Base-by-base conservation (phyloP, 768 basidiomycete genomes). In the Agaricus sinodeliciosus region DNA sequence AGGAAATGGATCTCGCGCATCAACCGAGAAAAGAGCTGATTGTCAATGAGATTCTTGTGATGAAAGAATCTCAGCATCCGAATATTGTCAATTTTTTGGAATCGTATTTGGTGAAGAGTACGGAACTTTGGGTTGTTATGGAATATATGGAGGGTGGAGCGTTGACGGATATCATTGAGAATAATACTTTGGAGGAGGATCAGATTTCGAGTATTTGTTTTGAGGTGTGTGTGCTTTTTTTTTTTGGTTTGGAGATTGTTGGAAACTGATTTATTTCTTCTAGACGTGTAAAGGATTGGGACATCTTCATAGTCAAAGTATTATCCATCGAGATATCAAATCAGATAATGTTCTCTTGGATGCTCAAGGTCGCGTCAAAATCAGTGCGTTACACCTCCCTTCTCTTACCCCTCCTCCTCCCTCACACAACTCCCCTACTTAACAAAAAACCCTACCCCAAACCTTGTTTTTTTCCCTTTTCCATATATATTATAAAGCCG, bases 101-200 rank as follows among this genome's bases (percentile, higher is more conserved):
- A 5, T 82, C 90, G 19, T 96, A 94, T 68, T 79, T 97, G 41
- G 82, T 96, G 49, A 88, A 87, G 70, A 85, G 76, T 65, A 86
- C 78, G 48, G 93, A 95, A 64, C 80, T 96, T 19, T 97, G 94
- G 94, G 93, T 96, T 41, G 93, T 95, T 54, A 97, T 95, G 94
- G 94, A 97, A 71, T 95, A 90, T 65, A 97, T 97, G 94, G 94
- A 97, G 69, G 94, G 94, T 48, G 94, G 96, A 37, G 94, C 95
- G 15, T 73, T 99, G 62, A 97, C 94, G 22, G 95, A 98, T 69
- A 87, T 99, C 41, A 97, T 99, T 61, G 95, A 97, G 73, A 93
- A 94, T 61, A 98, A 97, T 67, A 82, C 90, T 39, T 70, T 98
- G 56, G 90, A 90, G 65, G 94, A 97, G 71, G 91, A 94, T 63